Evolutionary conservation across 352 stramenopile genomes (phyloP).

Genomic region (Paralagenidium karlingii): DNA sequence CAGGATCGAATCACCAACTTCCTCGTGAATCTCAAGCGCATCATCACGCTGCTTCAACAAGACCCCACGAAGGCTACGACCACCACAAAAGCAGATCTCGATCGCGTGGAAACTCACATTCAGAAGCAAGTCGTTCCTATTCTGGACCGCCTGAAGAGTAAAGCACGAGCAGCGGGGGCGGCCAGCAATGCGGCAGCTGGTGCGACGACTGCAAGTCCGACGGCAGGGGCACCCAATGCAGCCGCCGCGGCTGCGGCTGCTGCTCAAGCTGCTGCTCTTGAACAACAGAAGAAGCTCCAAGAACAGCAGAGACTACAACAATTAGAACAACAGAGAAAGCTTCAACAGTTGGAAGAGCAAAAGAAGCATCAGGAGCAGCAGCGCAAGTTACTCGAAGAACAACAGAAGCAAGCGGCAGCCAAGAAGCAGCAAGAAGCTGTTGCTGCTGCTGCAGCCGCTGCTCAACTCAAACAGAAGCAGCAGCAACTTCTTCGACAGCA

Average conservation of each 20-base stretch:
- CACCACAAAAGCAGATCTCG: constrained; percentile 67
- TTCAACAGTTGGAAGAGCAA: constrained; percentile 53
- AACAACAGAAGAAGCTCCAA: constrained; percentile 53
- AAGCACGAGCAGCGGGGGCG: constrained; percentile 19
- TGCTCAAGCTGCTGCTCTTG: constrained; percentile 5
- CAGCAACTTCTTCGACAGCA: constrained; percentile 28
- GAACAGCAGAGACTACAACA: constrained; percentile 37
- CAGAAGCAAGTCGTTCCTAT: constrained; percentile 77
- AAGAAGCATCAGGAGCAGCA: constrained; percentile 39
- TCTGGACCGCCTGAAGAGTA: constrained; percentile 59
- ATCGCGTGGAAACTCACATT: constrained; percentile 72
- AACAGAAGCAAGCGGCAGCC: constrained; percentile 30
- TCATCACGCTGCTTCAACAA: constrained; percentile 68
- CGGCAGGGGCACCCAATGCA: constrained; percentile 11
- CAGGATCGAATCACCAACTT: constrained; percentile 76
- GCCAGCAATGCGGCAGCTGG: constrained; percentile 1
- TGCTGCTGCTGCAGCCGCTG: constrained; percentile 36
- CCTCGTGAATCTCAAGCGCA: constrained; percentile 65
- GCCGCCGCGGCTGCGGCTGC: constrained; percentile 1
- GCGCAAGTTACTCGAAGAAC: constrained; percentile 49
- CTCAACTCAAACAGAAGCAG: constrained; percentile 58
- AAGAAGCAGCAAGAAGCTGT: constrained; percentile 58
- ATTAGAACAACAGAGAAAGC: constrained; percentile 52
- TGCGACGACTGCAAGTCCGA: constrained; percentile 5
- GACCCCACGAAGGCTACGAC: constrained; percentile 62